Percentiles rank a stretch among this genome's conserved stretches.
These are phyloP conservation scores for Multifurca ochricompacta DNA, from an alignment of 768 basidiomycete species.

Conservation along the genomic window DNA sequence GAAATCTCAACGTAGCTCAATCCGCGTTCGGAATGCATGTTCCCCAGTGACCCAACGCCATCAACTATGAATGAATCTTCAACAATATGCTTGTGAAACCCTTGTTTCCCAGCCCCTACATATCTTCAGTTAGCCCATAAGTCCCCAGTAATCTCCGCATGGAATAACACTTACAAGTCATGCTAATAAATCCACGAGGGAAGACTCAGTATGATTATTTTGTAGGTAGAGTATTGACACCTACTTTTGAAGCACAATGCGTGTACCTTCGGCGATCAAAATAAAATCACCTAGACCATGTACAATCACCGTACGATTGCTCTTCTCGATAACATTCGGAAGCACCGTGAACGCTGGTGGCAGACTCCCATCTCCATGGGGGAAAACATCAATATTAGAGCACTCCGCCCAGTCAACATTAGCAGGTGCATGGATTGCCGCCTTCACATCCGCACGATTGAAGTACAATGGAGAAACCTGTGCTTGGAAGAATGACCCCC, in stretches of 20 bases:
- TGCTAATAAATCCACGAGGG: neutral
- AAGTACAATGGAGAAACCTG: constrained; percentile 63
- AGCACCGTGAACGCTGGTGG: constrained; percentile 59
- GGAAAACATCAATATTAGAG: constrained; percentile 52
- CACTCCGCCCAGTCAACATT: constrained; percentile 59
- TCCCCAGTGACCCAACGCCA: constrained; percentile 63
- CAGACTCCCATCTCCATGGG: constrained; percentile 48
- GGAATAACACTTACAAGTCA: constrained; percentile 9
- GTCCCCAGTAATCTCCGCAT: neutral
- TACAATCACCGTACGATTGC: constrained; percentile 53
- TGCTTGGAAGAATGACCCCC: constrained; percentile 45
- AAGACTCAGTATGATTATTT: neutral
- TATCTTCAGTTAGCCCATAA: neutral
- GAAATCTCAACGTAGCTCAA: constrained; percentile 60
- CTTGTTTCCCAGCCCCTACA: constrained; percentile 58
- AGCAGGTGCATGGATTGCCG: constrained; percentile 61
- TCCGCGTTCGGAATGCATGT: constrained; percentile 56
- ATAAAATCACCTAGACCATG: constrained; percentile 71
- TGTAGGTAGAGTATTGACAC: constrained; percentile 12
- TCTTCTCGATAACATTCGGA: constrained; percentile 72
- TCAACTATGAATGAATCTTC: constrained; percentile 65
- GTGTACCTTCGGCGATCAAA: constrained; percentile 58
- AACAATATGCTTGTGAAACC: constrained; percentile 62
- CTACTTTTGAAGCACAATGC: constrained; percentile 33
- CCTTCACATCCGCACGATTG: constrained; percentile 58